Percentiles rank a stretch among this genome's conserved stretches.
Conservation (phyloP, 2,329 filamentous ascomycete genomes). For the Nigrograna mackinnonii region DNA sequence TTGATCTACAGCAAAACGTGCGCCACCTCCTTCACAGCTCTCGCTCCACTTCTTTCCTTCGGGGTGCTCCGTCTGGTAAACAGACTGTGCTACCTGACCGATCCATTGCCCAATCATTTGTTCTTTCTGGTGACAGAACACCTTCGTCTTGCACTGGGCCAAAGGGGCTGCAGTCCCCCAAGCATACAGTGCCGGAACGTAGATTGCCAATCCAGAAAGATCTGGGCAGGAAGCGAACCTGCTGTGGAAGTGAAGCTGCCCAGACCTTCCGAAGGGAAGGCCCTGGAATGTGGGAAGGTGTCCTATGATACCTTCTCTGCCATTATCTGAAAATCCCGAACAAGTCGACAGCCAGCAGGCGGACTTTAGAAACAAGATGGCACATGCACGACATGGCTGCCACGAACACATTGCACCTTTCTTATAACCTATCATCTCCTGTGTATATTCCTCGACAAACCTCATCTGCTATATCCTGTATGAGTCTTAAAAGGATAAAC, state of each 20-base stretch:
- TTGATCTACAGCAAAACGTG: conserved; percentile 69
- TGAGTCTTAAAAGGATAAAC: conserved; percentile 7
- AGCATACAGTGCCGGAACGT: conserved; percentile 43
- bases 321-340: conserved; percentile 3
- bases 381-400: conserved; percentile 11
- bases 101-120: conserved; percentile 36
- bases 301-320: conserved; percentile 45
- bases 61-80: conserved; percentile 24
- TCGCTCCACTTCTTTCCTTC: conserved; percentile 43
- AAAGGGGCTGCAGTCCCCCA: conserved; percentile 44
- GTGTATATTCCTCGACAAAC: conserved; percentile 15
- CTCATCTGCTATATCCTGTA: conserved; percentile 5
- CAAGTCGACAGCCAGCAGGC: conserved; percentile 14
- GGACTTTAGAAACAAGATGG: conserved; percentile 10
- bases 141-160: conserved; percentile 20
- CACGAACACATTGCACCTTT: conserved; percentile 4
- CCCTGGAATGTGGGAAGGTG: conserved; percentile 69
- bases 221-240: conserved; percentile 66
- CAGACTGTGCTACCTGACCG: conserved; percentile 39
- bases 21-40: conserved; percentile 59
- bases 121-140: conserved; percentile 24
- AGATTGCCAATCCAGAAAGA: conserved; percentile 49
- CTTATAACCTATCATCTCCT: conserved; percentile 11
- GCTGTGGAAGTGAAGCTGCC: conserved; percentile 65
- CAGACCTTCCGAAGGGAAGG: conserved; percentile 57